These are phyloP conservation scores for Penicillium antarcticum DNA, from an alignment of 495 filamentous ascomycete genomes.

Conservation along the genomic window DNA sequence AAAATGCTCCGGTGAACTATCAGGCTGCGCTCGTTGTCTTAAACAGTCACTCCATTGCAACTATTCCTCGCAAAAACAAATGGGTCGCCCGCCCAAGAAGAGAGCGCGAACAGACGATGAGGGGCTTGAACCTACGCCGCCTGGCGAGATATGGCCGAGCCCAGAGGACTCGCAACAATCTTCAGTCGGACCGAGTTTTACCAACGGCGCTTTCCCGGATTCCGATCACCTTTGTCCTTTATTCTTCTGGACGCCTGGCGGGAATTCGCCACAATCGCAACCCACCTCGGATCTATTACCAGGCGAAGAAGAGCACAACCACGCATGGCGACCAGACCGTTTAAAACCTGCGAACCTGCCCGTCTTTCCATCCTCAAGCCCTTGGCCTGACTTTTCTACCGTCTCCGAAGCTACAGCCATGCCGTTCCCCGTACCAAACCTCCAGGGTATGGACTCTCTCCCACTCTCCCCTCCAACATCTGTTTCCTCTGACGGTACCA, in stretches of 20 bases:
- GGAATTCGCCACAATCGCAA: constrained; percentile 11
- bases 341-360: constrained; percentile 22
- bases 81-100: constrained; percentile 48
- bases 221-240: constrained; percentile 25
- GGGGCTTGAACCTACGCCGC: constrained; percentile 9
- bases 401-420: constrained; percentile 36
- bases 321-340: constrained; percentile 26
- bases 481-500: constrained; percentile 17
- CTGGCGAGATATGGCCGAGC: constrained; percentile 23
- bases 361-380: constrained; percentile 29
- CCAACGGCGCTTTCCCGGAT: constrained; percentile 9
- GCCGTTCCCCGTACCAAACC: constrained; percentile 28
- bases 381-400: constrained; percentile 45
- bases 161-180: constrained; percentile 16
- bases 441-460: constrained; percentile 22
- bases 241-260: constrained; percentile 19
- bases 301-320: constrained; percentile 26
- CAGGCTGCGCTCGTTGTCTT: constrained; percentile 40
- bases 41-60: constrained; percentile 41
- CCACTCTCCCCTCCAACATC: constrained; percentile 26
- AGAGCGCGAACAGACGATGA: constrained; percentile 33
- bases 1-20: constrained; percentile 46
- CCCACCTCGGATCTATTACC: constrained; percentile 18
- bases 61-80: constrained; percentile 47
- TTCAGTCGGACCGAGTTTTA: constrained; percentile 6